Conservation (phyloP, 495 filamentous ascomycete species). For the Halenospora varia region DNA sequence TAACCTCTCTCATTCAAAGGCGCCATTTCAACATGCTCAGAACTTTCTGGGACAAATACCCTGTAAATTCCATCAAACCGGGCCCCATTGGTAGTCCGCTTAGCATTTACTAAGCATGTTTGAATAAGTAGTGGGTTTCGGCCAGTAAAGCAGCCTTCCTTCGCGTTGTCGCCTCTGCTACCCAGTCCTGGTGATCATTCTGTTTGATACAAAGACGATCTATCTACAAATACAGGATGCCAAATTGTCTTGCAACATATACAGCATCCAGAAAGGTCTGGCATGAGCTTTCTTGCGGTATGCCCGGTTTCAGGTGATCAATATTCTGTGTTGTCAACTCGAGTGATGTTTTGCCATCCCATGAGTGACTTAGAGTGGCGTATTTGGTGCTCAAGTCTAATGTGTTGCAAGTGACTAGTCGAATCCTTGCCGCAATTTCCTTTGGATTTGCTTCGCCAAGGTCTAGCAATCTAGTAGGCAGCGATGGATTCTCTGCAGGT, state of each 20-base stretch:
- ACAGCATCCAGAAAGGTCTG: neutral
- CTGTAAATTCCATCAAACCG: neutral
- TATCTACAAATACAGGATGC: neutral
- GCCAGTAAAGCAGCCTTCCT: neutral
- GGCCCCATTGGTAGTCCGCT: neutral
- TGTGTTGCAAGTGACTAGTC: too few species aligned
- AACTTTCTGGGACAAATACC: neutral
- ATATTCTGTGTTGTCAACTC: too few species aligned
- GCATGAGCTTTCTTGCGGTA: neutral
- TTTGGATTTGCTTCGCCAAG: too few species aligned
- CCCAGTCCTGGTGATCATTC: neutral
- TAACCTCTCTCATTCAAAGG: neutral
- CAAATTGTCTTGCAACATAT: neutral
- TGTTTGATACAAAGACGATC: slow-evolving; percentile 1
- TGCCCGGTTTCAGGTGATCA: too few species aligned
- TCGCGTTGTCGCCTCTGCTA: neutral
- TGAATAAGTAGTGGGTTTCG: neutral
- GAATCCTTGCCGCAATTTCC: too few species aligned
- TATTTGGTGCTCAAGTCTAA: too few species aligned
- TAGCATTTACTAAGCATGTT: neutral
- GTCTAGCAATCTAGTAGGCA: too few species aligned
- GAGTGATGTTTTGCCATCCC: too few species aligned
- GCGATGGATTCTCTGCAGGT: too few species aligned
- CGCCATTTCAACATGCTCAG: neutral
- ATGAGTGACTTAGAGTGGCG: too few species aligned